Evolutionary conservation across 2,329 filamentous ascomycete species (phyloP), one percentile per base, ranked within the genome.

Genomic region (Raffaelea albimanens): DNA sequence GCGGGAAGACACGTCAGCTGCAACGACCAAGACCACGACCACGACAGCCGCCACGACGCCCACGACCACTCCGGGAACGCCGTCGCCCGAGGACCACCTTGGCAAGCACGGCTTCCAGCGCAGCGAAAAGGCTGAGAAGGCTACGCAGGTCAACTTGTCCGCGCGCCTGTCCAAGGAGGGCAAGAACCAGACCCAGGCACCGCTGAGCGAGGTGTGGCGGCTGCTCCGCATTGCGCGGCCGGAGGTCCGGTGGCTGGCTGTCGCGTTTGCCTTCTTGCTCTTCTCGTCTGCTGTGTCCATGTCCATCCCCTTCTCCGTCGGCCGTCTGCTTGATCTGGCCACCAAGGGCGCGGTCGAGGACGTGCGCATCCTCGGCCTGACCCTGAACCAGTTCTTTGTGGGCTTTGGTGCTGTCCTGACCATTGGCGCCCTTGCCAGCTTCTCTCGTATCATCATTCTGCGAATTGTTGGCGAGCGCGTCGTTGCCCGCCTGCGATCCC

Each of bases 281-380:
- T 75, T 96, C 52, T 96, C 91, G 16, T 97, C 91, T 4, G 78
- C 82, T 45, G 89, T 98, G 56, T 95, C 90, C 49, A 95, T 98
- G 85, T 90, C 88, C 2, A 87, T 98, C 50, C 93, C 93, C 2
- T 95, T 96, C 62, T 95, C 90, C 0, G 95, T 98, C 55, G 93
- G 93, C 48, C 91, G 90, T 61, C 95, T 98, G 52, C 72, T 98
- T 63, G 93, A 98, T 66, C 79, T 93, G 46, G 88, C 91, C 9
- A 94, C 89, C 10, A 85, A 89, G 58, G 74, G 78, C 38, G 70
- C 78, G 9, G 71, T 73, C 19, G 81, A 85, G 45, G 84, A 80
- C 19, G 72, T 74, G 33, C 78, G 79, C 47, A 72, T 97, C 13
- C 93, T 97, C 61, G 93, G 93, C 19, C 67, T 97, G 51, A 85